Base-by-base conservation (phyloP, 1,139 yeast species). In the Blastobotrys arbuscula region DNA sequence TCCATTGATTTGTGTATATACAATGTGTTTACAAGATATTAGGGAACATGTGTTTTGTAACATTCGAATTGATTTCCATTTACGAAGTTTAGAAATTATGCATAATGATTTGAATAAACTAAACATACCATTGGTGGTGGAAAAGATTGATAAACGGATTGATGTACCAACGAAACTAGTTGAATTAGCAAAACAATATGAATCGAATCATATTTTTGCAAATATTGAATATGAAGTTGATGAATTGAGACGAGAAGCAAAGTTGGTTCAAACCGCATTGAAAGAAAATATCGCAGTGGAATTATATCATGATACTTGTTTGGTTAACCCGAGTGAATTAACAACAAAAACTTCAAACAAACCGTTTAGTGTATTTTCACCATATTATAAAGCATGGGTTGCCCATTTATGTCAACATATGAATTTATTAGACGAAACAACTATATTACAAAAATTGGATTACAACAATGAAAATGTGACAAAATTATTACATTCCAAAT, bases 161-260 rank as follows among this genome's bases (percentile, higher is more conserved):
- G 51, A 59, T 13, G 43, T 48, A 3, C 40, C 49, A n/a, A 20
- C 53, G 37, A 23, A 23, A 24, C 20, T 39, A 21, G 9, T 39
- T 23, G 50, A 40, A 38, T 49, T 59, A 19, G 39, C 47, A 21
- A 52, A 55, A 18, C 55, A 63, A 24, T 53, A 70, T 52, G 53
- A 65, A 5, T 56, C 67, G 16, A 50, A 59, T n/a, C 66, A 71
- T 23, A 59, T 76, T 6, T 72, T 62, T 51, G 67, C 73, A 35
- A 76, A 76, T 56, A 60, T 72, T 34, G 73, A 73, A 56, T 78
- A 77, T 57, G 82, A 77, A 57, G 72, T 72, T 21, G 82, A 78
- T 56, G 82, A 78, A 57, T 54, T 77, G 44, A 62, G 72, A 28
- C 66, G 76, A 26, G 71, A 68, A 39, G 57, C 65, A 13, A 52